phyloP scores from a whole-genome alignment of 345 rosid species.

The Brassica nigra region DNA sequence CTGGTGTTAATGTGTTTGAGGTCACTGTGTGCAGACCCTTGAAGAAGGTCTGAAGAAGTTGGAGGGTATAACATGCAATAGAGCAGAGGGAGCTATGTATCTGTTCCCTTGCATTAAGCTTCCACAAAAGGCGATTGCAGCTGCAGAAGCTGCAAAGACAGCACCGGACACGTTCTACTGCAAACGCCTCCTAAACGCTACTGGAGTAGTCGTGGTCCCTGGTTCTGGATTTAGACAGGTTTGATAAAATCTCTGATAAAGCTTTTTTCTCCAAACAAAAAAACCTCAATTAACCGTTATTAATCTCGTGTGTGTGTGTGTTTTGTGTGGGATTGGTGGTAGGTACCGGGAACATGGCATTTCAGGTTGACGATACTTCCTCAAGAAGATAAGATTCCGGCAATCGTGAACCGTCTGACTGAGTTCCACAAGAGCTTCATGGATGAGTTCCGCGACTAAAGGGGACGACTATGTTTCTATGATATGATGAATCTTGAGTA shows the following conservation, averaged over 20 bases:
- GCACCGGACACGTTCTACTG: constrained; percentile 90
- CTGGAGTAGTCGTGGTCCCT: constrained; percentile 96
- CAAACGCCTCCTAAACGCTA: constrained; percentile 75
- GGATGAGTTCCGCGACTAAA: constrained; percentile 68
- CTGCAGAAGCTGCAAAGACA: constrained; percentile 77
- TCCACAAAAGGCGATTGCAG: constrained; percentile 79
- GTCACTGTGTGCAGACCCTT: constrained; percentile 55
- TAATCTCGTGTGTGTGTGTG: background rate
- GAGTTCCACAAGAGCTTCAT: constrained; percentile 87
- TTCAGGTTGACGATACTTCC: constrained; percentile 96
- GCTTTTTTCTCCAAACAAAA: background rate
- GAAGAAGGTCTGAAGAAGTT: constrained; percentile 82
- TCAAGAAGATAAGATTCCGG: constrained; percentile 94
- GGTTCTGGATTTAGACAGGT: constrained; percentile 99
- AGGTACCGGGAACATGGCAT: constrained; percentile 99
- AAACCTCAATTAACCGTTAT: constrained; percentile 3
- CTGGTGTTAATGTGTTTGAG: background rate
- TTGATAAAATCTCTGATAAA: background rate
- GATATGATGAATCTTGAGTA: constrained; percentile 4
- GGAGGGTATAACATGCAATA: constrained; percentile 93
- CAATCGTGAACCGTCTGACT: constrained; percentile 66
- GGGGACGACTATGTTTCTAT: background rate
- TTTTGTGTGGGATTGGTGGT: constrained; percentile 15
- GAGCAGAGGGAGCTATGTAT: constrained; percentile 99
- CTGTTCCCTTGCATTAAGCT: constrained; percentile 76